Evolutionary conservation across 495 filamentous ascomycete genomes (phyloP), one percentile per base, ranked within the genome.

Genomic region (Pseudomonodictys pantanalensis): DNA sequence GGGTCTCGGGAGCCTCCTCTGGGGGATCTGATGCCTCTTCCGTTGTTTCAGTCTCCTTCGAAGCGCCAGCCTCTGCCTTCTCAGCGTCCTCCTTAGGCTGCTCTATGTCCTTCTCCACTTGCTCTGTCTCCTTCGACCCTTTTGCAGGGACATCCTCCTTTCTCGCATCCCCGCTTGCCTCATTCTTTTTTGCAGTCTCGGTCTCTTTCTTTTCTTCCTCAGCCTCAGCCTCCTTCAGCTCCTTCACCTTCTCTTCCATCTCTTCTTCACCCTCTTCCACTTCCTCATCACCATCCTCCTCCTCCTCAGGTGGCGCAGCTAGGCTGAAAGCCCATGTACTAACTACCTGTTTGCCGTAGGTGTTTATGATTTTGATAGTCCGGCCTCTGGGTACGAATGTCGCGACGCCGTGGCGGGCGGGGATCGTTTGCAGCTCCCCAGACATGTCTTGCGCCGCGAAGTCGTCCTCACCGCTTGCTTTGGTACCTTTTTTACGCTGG

Each of bases 281-380:
- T 24, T 64, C 56, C 9, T 57, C 57, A 18, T 68, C 61, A 8
- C 48, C 61, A 42, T 43, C 41, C 9, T 46, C 54, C 11, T 56
- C 54, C 32, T 69, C 45, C 28, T 60, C 54, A 26, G 64, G 67
- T 20, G 74, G 71, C 17, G 70, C 65, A 42, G 62, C 49, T 10
- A 76, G 51, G 0, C 72, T 71, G 54, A 82, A 78, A 0, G 76
- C 79, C 76, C 75, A 81, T 5, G 73, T 75, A 65, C 78, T 77
- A n/a, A 81, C 69, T 4, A 81, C 78, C 68, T 82, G 79, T 15
- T 72, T 75, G 18, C 79, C 79, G 52, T 74, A 70, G 6, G 78
- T 80, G 54, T 82, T 82, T 67, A 77, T 75, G 28, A 82, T 73
- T 55, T 79, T 78, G 65, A 81, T 77, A 0, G 68, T 77, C 42